These are phyloP conservation scores for Sugiyamaella neomexicana DNA, from an alignment of 1,139 yeast genomes.

Conservation along the genomic window DNA sequence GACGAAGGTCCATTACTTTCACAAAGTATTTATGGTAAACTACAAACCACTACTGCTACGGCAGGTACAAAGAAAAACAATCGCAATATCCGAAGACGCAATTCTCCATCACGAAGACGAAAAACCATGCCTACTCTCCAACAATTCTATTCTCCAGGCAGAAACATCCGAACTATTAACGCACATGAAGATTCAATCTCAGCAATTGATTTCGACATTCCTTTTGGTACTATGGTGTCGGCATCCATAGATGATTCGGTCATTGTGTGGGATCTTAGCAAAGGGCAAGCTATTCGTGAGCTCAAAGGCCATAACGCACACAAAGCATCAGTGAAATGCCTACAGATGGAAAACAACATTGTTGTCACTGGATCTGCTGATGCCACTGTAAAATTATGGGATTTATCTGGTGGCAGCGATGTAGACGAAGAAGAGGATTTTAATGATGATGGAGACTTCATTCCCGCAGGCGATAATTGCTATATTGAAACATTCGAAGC, in stretches of 20 bases:
- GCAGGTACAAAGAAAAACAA: slow-evolving; percentile 11
- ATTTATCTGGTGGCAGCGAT: slow-evolving; percentile 39
- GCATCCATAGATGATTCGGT: slow-evolving; percentile 81
- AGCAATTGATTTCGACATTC: slow-evolving; percentile 63
- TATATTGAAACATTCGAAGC: slow-evolving; percentile 55
- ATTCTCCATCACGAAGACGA: slow-evolving; percentile 41
- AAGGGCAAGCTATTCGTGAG: slow-evolving; percentile 43
- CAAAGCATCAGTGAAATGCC: slow-evolving; percentile 54
- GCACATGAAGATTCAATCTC: slow-evolving; percentile 56
- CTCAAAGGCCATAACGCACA: slow-evolving; percentile 46
- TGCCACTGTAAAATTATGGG: slow-evolving; percentile 63
- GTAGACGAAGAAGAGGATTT: slow-evolving; percentile 20
- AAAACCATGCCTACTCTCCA: slow-evolving; percentile 61
- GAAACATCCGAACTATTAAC: slow-evolving; percentile 50
- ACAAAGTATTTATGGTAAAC: slow-evolving; percentile 44
- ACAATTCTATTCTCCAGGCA: slow-evolving; percentile 60
- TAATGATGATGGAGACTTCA: slow-evolving; percentile 29
- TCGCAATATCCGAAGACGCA: slow-evolving; percentile 6
- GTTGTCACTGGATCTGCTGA: slow-evolving; percentile 65
- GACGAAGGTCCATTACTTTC: slow-evolving; percentile 33
- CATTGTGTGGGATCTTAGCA: slow-evolving; percentile 77
- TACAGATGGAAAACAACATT: slow-evolving; percentile 55
- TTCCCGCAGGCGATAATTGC: slow-evolving; percentile 34
- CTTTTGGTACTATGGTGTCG: slow-evolving; percentile 71
- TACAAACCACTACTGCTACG: slow-evolving; percentile 2